Conservation (phyloP, 495 filamentous ascomycete genomes). For the Penicillium desertorum region DNA sequence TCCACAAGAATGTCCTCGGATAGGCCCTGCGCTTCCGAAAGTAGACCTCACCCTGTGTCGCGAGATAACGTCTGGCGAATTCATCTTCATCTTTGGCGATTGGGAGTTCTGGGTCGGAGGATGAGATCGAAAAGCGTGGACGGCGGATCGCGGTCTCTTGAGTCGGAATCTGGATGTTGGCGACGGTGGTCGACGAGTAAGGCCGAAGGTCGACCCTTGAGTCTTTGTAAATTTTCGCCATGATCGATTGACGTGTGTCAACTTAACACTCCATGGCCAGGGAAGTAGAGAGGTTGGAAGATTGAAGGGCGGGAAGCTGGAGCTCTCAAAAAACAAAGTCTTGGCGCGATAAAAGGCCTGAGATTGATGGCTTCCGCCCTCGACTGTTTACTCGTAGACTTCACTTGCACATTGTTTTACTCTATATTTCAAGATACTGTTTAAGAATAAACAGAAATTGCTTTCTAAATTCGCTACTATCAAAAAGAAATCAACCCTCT, state of each 20-base stretch:
- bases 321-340: slow-evolving; percentile 49
- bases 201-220: slow-evolving; percentile 80
- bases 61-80: slow-evolving; percentile 69
- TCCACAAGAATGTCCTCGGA: slow-evolving; percentile 86
- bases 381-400: neutral
- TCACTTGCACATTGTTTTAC: neutral
- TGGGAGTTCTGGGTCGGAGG: slow-evolving; percentile 35
- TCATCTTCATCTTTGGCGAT: slow-evolving; percentile 68
- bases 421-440: neutral
- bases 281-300: slow-evolving; percentile 24
- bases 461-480: slow-evolving; percentile 1
- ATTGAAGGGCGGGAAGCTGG: slow-evolving; percentile 41
- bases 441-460: neutral
- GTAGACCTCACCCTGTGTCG: slow-evolving; percentile 79
- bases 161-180: slow-evolving; percentile 71
- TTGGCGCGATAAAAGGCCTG: slow-evolving; percentile 32
- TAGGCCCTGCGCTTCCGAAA: slow-evolving; percentile 71
- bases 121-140: slow-evolving; percentile 46
- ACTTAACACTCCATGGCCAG: slow-evolving; percentile 43
- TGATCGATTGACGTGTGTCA: slow-evolving; percentile 33
- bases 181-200: slow-evolving; percentile 62
- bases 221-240: slow-evolving; percentile 75
- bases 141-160: slow-evolving; percentile 43
- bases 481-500: neutral
- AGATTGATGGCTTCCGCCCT: slow-evolving; percentile 4